Conservation (phyloP, 2,329 filamentous ascomycete genomes). For the Cercospora sojina region DNA sequence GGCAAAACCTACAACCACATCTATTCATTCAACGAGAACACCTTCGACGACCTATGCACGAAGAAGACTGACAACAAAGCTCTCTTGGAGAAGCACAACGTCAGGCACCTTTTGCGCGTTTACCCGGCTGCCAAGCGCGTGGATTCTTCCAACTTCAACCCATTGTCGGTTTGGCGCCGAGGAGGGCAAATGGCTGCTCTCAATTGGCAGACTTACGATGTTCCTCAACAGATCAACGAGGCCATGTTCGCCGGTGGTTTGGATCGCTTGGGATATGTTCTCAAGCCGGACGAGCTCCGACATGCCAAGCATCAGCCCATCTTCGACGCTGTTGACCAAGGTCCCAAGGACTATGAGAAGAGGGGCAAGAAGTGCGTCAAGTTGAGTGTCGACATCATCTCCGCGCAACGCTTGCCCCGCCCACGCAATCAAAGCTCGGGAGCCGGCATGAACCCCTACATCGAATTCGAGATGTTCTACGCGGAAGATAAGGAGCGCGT, state of each 20-base stretch:
- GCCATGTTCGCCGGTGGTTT: conserved; percentile 93
- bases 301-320: conserved; percentile 60
- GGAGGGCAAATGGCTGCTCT: conserved; percentile 97
- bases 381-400: conserved; percentile 86
- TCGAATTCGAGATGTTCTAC: conserved; percentile 92
- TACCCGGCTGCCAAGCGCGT: conserved; percentile 83
- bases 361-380: conserved; percentile 77
- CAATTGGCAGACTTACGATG: conserved; percentile 97
- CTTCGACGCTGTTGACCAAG: conserved; percentile 52
- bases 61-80: conserved; percentile 73
- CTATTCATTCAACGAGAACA: conserved; percentile 89
- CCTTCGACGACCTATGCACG: conserved; percentile 77
- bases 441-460: conserved; percentile 82
- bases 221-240: conserved; percentile 93
- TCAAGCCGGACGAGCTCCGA: conserved; percentile 85
- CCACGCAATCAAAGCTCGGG: conserved; percentile 70
- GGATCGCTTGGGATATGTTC: conserved; percentile 85
- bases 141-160: conserved; percentile 90
- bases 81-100: conserved; percentile 83
- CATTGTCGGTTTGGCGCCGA: conserved; percentile 86
- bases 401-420: conserved; percentile 89
- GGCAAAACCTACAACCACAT: conserved; percentile 91
- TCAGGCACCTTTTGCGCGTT: conserved; percentile 86
- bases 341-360: conserved; percentile 55
- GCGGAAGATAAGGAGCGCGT: conserved; percentile 87